These are phyloP conservation scores for Venturia carpophila DNA, from an alignment of 2,329 filamentous ascomycete genomes.

Conservation along the genomic window DNA sequence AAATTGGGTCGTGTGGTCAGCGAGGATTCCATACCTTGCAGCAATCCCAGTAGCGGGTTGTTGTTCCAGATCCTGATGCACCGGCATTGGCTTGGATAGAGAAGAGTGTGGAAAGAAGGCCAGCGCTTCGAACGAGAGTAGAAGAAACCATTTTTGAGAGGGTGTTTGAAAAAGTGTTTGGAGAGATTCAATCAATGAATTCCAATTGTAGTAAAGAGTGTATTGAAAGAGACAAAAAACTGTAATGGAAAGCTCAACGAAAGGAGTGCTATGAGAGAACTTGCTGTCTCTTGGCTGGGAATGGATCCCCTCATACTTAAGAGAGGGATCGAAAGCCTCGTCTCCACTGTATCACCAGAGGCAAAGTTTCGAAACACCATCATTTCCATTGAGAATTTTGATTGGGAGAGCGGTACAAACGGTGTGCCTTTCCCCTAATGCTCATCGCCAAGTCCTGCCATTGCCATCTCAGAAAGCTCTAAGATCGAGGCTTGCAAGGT, in stretches of 20 bases:
- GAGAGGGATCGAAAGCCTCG: background rate
- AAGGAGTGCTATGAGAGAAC: constrained; percentile 1
- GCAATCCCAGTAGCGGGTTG: constrained; percentile 48
- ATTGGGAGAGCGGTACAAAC: background rate
- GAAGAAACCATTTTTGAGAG: constrained; percentile 6
- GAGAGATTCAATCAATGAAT: constrained; percentile 1
- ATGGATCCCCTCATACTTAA: background rate
- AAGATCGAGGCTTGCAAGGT: constrained; percentile 6
- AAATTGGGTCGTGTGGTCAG: background rate
- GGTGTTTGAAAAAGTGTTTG: background rate
- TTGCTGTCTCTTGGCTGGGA: background rate
- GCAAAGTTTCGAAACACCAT: constrained; percentile 3
- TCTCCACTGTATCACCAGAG: background rate
- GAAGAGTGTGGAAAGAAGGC: background rate
- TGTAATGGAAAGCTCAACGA: background rate
- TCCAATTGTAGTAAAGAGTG: background rate
- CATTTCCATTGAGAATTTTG: background rate
- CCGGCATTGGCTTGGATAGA: background rate
- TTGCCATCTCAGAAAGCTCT: background rate
- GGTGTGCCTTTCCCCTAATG: background rate
- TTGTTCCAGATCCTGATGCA: constrained; percentile 27
- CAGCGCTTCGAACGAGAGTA: constrained; percentile 7
- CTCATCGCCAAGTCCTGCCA: background rate
- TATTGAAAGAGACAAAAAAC: background rate
- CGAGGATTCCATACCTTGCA: constrained; percentile 45